Base-by-base conservation (phyloP, 352 stramenopile genomes). In the Globisporangium middletonii region DNA sequence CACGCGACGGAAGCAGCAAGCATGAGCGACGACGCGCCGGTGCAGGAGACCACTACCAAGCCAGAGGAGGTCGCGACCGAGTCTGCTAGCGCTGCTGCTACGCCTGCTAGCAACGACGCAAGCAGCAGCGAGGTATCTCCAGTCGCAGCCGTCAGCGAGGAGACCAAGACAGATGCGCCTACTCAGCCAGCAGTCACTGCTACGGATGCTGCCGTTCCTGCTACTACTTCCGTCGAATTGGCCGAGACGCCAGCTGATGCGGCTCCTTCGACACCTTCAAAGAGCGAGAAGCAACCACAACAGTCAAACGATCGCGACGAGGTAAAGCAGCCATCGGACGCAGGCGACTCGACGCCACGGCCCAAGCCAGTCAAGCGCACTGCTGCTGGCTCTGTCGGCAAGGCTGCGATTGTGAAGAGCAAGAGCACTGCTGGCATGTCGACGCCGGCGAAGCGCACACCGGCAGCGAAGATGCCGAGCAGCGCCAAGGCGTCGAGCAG, bases 381-480 rank as follows among this genome's bases (percentile, higher is more conserved):
- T 1, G 26, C 50, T 23, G 42, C 52, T 47, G n/a, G 42, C 3
- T 64, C 58, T 1, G 51, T 59, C 30, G 58, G 58, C 23, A 64
- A 64, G 35, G 30, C 33, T 18, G 35, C 23, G 3, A 51, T 59
- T 27, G 58, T 50, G 18, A 46, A 46, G n/a, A 46, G n/a, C 41
- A 46, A 19, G 15, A 46, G 41, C 13, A 23, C 43, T 16, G 43
- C 43, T 16, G 19, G 5, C 4, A 30, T 15, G 8, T 28, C 43
- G 9, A 59, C 44, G 6, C 44, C 58, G 1, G 43, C 50, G 27
- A 64, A 64, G 44, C 38, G 38, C 33, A 64, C 44, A 1, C 58
- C 58, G 3, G 43, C 49, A 7, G 51, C 58, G 18, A 59, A 59
- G 44, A 59, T 64, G 58, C 44, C 58, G 33, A 64, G 50, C 51